These are phyloP conservation scores for Aureobasidium subglaciale DNA, from an alignment of 2,329 filamentous ascomycete species.

Conservation along the genomic window DNA sequence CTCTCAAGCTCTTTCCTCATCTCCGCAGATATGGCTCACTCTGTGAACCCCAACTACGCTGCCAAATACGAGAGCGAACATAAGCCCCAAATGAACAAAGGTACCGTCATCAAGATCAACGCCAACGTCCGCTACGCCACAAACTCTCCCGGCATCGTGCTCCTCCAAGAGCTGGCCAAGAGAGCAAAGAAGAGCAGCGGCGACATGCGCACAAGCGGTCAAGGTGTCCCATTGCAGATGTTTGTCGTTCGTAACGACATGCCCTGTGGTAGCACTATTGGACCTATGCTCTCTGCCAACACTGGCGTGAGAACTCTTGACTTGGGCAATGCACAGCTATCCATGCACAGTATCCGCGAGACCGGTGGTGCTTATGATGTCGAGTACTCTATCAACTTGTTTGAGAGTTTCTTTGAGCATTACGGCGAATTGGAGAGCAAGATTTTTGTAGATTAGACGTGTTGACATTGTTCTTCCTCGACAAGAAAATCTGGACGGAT, in stretches of 20 bases:
- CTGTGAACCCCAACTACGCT: conserved; percentile 89
- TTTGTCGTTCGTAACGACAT: conserved; percentile 97
- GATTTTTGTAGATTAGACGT: conserved; percentile 19
- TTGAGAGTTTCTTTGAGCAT: conserved; percentile 77
- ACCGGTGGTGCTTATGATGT: conserved; percentile 85
- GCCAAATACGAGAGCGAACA: conserved; percentile 88
- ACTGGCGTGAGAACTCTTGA: conserved; percentile 85
- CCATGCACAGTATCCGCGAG: conserved; percentile 96
- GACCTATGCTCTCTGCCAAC: conserved; percentile 81
- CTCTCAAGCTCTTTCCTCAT: conserved; percentile 86
- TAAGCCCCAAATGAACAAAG: conserved; percentile 91
- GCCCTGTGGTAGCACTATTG: conserved; percentile 90
- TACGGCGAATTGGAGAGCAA: conserved; percentile 67
- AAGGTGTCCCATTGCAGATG: conserved; percentile 77
- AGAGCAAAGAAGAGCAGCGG: conserved; percentile 42
- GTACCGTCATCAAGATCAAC: conserved; percentile 95
- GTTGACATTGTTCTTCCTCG: too few species aligned
- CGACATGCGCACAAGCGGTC: conserved; percentile 44
- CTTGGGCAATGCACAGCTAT: conserved; percentile 86
- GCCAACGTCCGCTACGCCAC: conserved; percentile 96
- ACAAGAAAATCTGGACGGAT: too few species aligned
- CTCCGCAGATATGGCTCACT: conserved; percentile 96
- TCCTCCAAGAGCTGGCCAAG: conserved; percentile 78
- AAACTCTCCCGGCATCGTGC: conserved; percentile 88
- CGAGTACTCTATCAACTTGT: conserved; percentile 75